Evolutionary conservation across 2,329 filamentous ascomycete genomes (phyloP).

Genomic region (Apiospora marii): DNA sequence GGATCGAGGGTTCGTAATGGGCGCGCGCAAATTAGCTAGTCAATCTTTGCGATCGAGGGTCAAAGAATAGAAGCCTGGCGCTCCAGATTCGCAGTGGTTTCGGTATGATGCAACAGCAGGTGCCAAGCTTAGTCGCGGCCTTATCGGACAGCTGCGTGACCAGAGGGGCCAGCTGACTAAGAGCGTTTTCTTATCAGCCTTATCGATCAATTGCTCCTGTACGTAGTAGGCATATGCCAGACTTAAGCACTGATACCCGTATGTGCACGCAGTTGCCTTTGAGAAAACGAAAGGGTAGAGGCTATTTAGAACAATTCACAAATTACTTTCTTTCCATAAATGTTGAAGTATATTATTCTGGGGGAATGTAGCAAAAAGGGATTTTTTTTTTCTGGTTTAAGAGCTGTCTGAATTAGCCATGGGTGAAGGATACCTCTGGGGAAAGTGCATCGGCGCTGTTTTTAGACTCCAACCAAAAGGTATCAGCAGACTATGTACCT

Average conservation of each 20-base stretch:
- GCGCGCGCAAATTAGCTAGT: neutral
- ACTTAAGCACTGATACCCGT: neutral
- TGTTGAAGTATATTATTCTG: no score
- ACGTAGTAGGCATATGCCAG: neutral
- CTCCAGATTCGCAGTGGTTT: slow-evolving; percentile 16
- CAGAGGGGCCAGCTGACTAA: slow-evolving; percentile 22
- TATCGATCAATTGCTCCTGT: neutral
- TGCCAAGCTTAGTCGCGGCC: slow-evolving; percentile 20
- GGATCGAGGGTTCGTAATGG: neutral
- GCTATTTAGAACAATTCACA: neutral
- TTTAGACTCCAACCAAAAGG: neutral
- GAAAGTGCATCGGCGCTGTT: neutral
- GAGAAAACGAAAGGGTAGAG: neutral
- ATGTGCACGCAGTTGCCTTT: neutral
- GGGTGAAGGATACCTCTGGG: neutral
- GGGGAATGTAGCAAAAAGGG: no score
- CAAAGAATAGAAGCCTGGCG: slow-evolving; percentile 23
- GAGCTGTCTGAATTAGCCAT: neutral
- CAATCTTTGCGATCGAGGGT: slow-evolving; percentile 18
- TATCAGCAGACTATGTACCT: neutral
- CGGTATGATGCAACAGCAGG: slow-evolving; percentile 25
- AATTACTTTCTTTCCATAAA: neutral
- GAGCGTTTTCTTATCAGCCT: neutral
- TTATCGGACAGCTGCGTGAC: slow-evolving; percentile 23
- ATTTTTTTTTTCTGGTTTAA: no score